These are phyloP conservation scores for Flaveria ramosissima DNA, from an alignment of 129 eudicot species.

Conservation along the genomic window DNA sequence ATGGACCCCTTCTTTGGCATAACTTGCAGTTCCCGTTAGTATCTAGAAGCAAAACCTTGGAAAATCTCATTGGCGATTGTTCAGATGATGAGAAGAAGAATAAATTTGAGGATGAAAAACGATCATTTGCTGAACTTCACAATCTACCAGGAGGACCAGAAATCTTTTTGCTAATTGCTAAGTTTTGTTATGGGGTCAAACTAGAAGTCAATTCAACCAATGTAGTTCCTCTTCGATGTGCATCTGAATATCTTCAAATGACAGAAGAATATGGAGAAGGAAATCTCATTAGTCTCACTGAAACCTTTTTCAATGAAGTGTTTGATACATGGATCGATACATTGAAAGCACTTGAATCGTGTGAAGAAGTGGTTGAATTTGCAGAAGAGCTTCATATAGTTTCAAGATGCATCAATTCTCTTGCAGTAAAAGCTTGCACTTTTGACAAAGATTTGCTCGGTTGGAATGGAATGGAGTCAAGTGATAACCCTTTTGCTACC, in stretches of 20 bases:
- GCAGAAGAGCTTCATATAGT: slow-evolving; percentile 61
- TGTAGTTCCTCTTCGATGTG: slow-evolving; percentile 62
- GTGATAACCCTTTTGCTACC: slow-evolving; percentile 42
- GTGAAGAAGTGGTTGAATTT: slow-evolving; percentile 48
- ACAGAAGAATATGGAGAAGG: slow-evolving; percentile 66
- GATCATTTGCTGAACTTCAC: slow-evolving; percentile 44
- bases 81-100: slow-evolving; percentile 44
- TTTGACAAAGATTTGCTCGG: slow-evolving; percentile 49
- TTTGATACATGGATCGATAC: slow-evolving; percentile 59
- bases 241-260: slow-evolving; percentile 78
- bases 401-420: slow-evolving; percentile 61
- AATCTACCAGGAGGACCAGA: slow-evolving; percentile 71
- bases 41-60: slow-evolving; percentile 62
- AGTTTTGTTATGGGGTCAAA: slow-evolving; percentile 68
- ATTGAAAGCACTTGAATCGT: slow-evolving; percentile 58
- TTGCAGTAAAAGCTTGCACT: slow-evolving; percentile 58
- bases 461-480: slow-evolving; percentile 44
- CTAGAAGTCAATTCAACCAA: slow-evolving; percentile 53
- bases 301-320: slow-evolving; percentile 48
- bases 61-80: slow-evolving; percentile 45
- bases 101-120: slow-evolving; percentile 33
- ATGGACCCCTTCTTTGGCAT: slow-evolving; percentile 4
- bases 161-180: slow-evolving; percentile 60
- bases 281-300: slow-evolving; percentile 58
- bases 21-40: slow-evolving; percentile 64